phyloP scores from a whole-genome alignment of 768 basidiomycete species.

The Macrolepiota fuliginosa region DNA sequence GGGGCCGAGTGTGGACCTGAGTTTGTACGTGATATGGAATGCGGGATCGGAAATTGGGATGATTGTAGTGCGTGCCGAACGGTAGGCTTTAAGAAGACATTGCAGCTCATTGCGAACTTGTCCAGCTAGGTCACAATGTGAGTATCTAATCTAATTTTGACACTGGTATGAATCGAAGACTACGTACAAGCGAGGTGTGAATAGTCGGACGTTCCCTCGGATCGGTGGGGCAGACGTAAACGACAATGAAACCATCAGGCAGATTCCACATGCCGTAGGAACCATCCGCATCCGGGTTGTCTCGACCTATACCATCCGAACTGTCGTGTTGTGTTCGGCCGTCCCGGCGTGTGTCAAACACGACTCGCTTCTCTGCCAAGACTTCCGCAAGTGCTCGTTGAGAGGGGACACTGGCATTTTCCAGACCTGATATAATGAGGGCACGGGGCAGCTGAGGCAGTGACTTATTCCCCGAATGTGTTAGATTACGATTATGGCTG shows the following conservation, averaged over 20 bases:
- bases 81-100: conserved; percentile 47
- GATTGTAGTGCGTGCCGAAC: conserved; percentile 34
- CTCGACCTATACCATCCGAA: neutral
- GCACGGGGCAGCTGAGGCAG: conserved; percentile 49
- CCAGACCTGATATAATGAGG: conserved; percentile 70
- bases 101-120: conserved; percentile 74
- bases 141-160: conserved; percentile 2
- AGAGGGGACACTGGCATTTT: conserved; percentile 49
- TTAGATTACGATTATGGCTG: conserved; percentile 13
- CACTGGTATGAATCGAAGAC: neutral
- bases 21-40: conserved; percentile 18
- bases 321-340: conserved; percentile 15
- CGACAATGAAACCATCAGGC: conserved; percentile 67
- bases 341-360: conserved; percentile 35
- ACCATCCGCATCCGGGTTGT: conserved; percentile 29
- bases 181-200: conserved; percentile 62
- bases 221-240: conserved; percentile 71
- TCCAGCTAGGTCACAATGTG: conserved; percentile 52
- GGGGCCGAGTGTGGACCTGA: conserved; percentile 30
- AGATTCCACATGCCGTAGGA: conserved; percentile 47
- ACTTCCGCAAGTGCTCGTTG: conserved; percentile 58
- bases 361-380: conserved; percentile 48
- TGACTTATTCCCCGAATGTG: conserved; percentile 35
- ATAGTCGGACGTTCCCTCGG: conserved; percentile 63
- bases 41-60: conserved; percentile 23